Evolutionary conservation across 2,329 filamentous ascomycete species (phyloP), one percentile per base, ranked within the genome.

Genomic region (Exserohilum rostratum): DNA sequence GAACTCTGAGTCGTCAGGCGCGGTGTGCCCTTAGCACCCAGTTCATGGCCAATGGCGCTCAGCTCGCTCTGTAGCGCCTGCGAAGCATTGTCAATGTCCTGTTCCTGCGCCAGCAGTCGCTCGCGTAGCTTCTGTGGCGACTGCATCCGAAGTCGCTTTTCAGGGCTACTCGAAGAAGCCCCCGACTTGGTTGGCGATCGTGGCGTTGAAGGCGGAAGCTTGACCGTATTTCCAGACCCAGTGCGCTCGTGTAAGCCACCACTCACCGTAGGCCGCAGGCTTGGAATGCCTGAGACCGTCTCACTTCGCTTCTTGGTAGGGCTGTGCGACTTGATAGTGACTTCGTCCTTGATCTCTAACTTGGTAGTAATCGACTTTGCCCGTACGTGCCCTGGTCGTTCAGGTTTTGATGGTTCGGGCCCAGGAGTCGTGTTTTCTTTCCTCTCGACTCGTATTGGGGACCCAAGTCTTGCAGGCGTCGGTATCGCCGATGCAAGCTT

Each of bases 31-130:
- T 63, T 65, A 25, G 71, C 70, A 37, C 86, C 86, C 78, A 96
- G 85, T 72, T 97, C 92, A 53, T 91, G 86, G 1, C 90, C 85
- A 65, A 97, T 93, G 60, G 89, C 88, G 46, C 85, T 85, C 7
- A 97, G 80, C 71, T 97, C 93, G 4, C 86, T 85, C 71, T 89
- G 86, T 12, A 97, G 76, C 3, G 83, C 83, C 2, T 83, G 81
- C 57, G 93, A 90, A 0, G 88, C 86, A 7, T 87, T 85, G 5
- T 87, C 85, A 13, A 93, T 85, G 0, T 87, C 84, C 50, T 85
- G 86, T 74, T 92, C 91, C 72, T 96, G 92, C 43, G 85, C 87
- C 66, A 93, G 89, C 0, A 97, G 82, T 30, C 93, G 88, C 77
- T 97, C 93, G 15, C 93, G 89, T 38, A 87, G 78, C 75, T 87